Evolutionary conservation across 1,284 basidiomycete genomes (phyloP), one percentile per base, ranked within the genome.

Genomic region (Boletus austroedulis): DNA sequence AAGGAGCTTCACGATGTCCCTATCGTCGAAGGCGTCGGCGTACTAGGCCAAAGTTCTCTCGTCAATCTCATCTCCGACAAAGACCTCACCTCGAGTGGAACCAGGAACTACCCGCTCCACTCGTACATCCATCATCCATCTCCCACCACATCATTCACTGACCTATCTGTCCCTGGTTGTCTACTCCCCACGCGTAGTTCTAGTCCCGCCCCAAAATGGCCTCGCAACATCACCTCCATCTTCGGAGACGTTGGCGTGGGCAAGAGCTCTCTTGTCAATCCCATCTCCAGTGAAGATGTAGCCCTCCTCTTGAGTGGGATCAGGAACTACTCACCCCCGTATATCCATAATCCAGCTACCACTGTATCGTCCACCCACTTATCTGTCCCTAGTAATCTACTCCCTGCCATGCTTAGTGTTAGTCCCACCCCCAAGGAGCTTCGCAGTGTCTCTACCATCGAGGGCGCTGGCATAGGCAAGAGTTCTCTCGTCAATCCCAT

Each of bases 1-100:
- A n/a, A n/a, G 10, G 12, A 10, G 10, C 29, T 9, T 6, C 29
- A 12, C 12, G 12, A 31, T 12, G 45, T 70, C 48, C 47, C 73
- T 28, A 68, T 70, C 44, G 56, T 70, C 14, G 69, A 70, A 32
- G 67, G 73, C 43, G 57, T 62, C 19, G 72, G 67, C 10, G 70
- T n/a, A n/a, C n/a, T 60, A 21, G 72, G 72, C 11, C 74, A 71
- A 56, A 73, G 69, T 43, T 73, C 69, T 14, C 65, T 72, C 46
- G 55, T 74, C 56, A 73, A 71, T 46, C 66, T 74, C 36, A 71
- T 74, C 34, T 57, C 64, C 1, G 72, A 63, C 34, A 3, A 43
- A 14, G 5, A 55, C 24, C 23, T 3, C n/a, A n/a, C n/a, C n/a
- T n/a, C n/a, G n/a, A n/a, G n/a, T n/a, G n/a, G n/a, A n/a, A n/a